A percentile compares a stretch with the other conserved stretches of the same genome.
phyloP scores from a whole-genome alignment of 768 basidiomycete species.

The Boletus sp. region DNA sequence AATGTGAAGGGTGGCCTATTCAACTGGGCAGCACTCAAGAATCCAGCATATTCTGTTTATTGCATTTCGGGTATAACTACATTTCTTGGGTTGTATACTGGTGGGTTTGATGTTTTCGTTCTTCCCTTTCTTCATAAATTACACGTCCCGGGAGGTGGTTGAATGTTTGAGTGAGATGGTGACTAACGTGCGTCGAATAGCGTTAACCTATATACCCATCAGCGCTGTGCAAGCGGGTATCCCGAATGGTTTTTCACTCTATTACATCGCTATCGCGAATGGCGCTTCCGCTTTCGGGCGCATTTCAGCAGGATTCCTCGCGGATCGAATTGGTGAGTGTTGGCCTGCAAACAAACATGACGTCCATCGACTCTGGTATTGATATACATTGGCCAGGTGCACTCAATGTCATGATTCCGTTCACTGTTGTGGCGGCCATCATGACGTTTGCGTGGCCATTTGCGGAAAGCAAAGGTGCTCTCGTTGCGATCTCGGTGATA shows the following conservation, averaged over 20 bases:
- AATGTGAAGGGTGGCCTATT: constrained; percentile 59
- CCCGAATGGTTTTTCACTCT: constrained; percentile 51
- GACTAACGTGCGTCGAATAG: constrained; percentile 30
- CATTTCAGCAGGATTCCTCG: constrained; percentile 48
- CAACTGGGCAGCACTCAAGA: constrained; percentile 50
- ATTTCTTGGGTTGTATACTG: constrained; percentile 74
- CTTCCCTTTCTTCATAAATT: background rate
- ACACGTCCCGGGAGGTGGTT: background rate
- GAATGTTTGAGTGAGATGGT: background rate
- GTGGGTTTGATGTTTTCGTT: constrained; percentile 31
- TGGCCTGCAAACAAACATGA: background rate
- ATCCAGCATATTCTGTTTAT: constrained; percentile 51
- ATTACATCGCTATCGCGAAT: constrained; percentile 68
- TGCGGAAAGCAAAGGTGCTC: constrained; percentile 39
- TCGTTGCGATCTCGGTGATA: constrained; percentile 54
- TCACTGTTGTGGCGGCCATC: constrained; percentile 52
- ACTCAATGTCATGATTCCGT: constrained; percentile 68
- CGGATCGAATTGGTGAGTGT: constrained; percentile 51
- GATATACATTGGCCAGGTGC: constrained; percentile 42
- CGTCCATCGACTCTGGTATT: background rate
- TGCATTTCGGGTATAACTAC: constrained; percentile 52
- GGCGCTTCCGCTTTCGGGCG: constrained; percentile 64
- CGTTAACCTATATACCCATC: constrained; percentile 66
- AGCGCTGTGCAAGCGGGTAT: constrained; percentile 54
- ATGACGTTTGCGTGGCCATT: constrained; percentile 76